phyloP scores from a whole-genome alignment of 805 yeast species.

The Candida stauntonica region DNA sequence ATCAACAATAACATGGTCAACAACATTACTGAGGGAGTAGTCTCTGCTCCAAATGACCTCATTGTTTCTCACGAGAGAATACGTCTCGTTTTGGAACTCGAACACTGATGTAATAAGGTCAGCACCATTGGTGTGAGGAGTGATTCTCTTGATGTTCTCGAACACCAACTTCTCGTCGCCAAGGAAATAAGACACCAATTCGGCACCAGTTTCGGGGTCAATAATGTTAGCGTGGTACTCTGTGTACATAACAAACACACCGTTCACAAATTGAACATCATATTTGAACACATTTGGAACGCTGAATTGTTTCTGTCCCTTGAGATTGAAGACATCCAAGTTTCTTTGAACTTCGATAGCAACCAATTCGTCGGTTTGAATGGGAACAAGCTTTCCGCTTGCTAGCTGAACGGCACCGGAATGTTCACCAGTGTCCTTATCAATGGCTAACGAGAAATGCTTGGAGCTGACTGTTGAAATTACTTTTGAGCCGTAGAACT shows the following conservation, averaged over 20 bases:
- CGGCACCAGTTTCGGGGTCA: slow-evolving; percentile 26
- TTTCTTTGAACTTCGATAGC: slow-evolving; percentile 22
- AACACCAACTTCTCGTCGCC: slow-evolving; percentile 14
- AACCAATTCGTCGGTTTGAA: slow-evolving; percentile 17
- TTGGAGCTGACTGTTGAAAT: slow-evolving; percentile 11
- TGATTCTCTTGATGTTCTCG: slow-evolving; percentile 8
- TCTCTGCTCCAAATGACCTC: slow-evolving; percentile 38
- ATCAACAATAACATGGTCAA: slow-evolving; percentile 32
- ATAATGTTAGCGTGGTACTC: slow-evolving; percentile 21
- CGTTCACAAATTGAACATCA: slow-evolving; percentile 14
- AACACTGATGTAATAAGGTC: slow-evolving; percentile 14
- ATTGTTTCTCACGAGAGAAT: slow-evolving; percentile 10
- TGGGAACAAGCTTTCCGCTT: slow-evolving; percentile 13
- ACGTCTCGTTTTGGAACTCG: slow-evolving; percentile 12
- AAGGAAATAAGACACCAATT: slow-evolving; percentile 17
- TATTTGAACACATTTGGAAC: slow-evolving; percentile 24
- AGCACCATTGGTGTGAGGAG: slow-evolving; percentile 14
- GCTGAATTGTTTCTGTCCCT: slow-evolving; percentile 14
- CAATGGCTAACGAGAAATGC: slow-evolving; percentile 10
- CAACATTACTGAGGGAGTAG: slow-evolving; percentile 36
- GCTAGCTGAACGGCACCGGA: slow-evolving; percentile 9
- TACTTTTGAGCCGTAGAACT: slow-evolving; percentile 24
- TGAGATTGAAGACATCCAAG: slow-evolving; percentile 17
- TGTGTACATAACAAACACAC: slow-evolving; percentile 20
- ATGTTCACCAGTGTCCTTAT: slow-evolving; percentile 11